These are phyloP conservation scores for Rhodotorula sp. DNA, from an alignment of 1,284 basidiomycete species.

Conservation along the genomic window DNA sequence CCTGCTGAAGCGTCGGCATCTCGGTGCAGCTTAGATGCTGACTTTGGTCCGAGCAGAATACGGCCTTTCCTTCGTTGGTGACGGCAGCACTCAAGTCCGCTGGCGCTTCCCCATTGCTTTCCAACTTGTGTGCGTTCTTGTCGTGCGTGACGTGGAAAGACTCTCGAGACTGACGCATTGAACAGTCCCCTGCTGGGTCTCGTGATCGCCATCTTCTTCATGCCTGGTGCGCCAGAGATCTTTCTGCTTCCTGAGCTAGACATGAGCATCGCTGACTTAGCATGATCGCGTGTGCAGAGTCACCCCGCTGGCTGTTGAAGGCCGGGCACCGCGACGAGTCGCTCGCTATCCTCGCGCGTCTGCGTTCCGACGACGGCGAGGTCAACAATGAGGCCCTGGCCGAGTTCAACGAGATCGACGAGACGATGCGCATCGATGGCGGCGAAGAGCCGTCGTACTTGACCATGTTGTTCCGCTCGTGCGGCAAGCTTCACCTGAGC, in stretches of 20 bases:
- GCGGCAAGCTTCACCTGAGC: conserved; percentile 6
- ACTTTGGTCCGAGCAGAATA: background rate
- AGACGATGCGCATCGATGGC: conserved; percentile 3
- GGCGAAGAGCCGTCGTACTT: conserved; percentile 6
- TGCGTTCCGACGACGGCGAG: conserved; percentile 1
- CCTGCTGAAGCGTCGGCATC: background rate
- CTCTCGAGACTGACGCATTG: background rate
- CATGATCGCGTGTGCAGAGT: background rate
- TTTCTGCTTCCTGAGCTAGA: too few species aligned
- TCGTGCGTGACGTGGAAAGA: too few species aligned
- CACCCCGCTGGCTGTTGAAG: conserved; percentile 13
- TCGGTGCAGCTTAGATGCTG: background rate
- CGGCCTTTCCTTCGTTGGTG: conserved; percentile 9
- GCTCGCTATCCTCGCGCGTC: background rate
- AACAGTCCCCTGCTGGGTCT: conserved; percentile 4
- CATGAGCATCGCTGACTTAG: too few species aligned
- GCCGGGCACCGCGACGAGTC: conserved; percentile 6
- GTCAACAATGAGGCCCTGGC: background rate
- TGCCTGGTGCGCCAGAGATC: background rate
- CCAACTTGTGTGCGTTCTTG: background rate
- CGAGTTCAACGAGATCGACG: conserved; percentile 12
- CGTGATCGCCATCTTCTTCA: conserved; percentile 2
- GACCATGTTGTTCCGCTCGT: background rate
- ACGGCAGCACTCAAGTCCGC: conserved; percentile 3
- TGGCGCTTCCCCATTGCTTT: conserved; percentile 10